Evolutionary conservation across 768 basidiomycete genomes (phyloP), one percentile per base, ranked within the genome.

Genomic region (Pisolithus microcarpus): DNA sequence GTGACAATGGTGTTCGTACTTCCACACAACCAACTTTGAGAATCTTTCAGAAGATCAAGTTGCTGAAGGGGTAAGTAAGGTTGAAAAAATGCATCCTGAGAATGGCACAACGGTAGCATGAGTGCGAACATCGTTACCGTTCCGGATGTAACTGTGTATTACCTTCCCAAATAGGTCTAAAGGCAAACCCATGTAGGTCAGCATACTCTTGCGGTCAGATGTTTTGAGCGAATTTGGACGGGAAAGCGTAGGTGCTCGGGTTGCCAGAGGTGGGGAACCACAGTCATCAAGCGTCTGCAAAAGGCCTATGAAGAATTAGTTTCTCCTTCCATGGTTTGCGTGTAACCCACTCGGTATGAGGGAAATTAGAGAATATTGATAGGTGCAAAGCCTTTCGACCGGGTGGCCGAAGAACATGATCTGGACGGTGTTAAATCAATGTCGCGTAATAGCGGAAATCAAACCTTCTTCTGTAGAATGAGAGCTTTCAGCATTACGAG

Each of bases 351-450:
- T 88, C 9, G 95, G 95, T 53, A 98, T 77, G 7, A 98, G 75
- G 0, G 95, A 92, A 43, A 96, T 80, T n/a, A 98, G 75, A 0
- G 93, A 95, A 66, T 99, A 99, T 65, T 99, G 96, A 63, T 91
- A 97, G 23, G 93, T 97, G 71, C 95, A 97, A 18, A 99, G 71
- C 43, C 84, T 83, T 68, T 99, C 96, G 2, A 98, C 95, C 0
- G 95, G 95, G 62, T 95, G 91, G 6, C 94, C 94, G 61, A 80
- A 96, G 67, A 99, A 94, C 84, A 98, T 87, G 52, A 98, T 87
- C 92, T 95, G 62, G 46, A 5, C 24, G 34, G 23, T 13, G 37
- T 61, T 40, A 59, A 48, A 19, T 42, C 16, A 58, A 46, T 37
- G 30, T 26, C 7, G 10, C n/a, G 6, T 13, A 23, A 50, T 36